Evolutionary conservation across 169 alveolate species (phyloP).

Genomic region (Prorocentrum cordatum): DNA sequence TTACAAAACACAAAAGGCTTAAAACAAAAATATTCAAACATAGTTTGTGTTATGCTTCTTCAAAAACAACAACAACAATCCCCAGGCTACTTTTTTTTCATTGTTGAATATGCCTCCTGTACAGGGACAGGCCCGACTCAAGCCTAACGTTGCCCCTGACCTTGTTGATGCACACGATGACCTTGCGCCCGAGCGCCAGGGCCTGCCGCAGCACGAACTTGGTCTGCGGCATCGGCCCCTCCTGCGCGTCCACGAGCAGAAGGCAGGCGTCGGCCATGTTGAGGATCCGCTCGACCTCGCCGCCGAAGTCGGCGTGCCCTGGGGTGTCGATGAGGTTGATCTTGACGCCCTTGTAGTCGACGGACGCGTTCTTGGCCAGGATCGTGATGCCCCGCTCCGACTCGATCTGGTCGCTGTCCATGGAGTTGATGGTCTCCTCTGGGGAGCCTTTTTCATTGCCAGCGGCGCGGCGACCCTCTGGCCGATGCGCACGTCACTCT

Average conservation of each 20-base stretch:
- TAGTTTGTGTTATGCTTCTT: too few species aligned
- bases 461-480: too few species aligned
- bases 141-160: too few species aligned
- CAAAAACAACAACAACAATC: too few species aligned
- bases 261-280: constrained; percentile 94
- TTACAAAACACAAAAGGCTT: too few species aligned
- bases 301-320: constrained; percentile 97
- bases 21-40: too few species aligned
- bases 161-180: constrained; percentile 69
- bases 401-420: constrained; percentile 60
- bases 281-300: constrained; percentile 94
- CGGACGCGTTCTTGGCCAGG: constrained; percentile 89
- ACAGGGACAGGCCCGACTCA: too few species aligned
- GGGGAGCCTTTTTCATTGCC: too few species aligned
- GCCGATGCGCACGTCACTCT: too few species aligned
- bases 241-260: constrained; percentile 87
- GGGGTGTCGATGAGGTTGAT: constrained; percentile 82
- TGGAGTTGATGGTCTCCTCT: constrained; percentile 13
- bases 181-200: constrained; percentile 15
- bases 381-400: constrained; percentile 96
- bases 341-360: constrained; percentile 81
- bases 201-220: constrained; percentile 83
- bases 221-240: constrained; percentile 74
- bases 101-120: too few species aligned
- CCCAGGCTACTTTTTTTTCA: too few species aligned